A percentile compares a stretch with the other conserved stretches of the same genome.
phyloP scores from a whole-genome alignment of 345 rosid genomes.

The Turnera subulata region DNA sequence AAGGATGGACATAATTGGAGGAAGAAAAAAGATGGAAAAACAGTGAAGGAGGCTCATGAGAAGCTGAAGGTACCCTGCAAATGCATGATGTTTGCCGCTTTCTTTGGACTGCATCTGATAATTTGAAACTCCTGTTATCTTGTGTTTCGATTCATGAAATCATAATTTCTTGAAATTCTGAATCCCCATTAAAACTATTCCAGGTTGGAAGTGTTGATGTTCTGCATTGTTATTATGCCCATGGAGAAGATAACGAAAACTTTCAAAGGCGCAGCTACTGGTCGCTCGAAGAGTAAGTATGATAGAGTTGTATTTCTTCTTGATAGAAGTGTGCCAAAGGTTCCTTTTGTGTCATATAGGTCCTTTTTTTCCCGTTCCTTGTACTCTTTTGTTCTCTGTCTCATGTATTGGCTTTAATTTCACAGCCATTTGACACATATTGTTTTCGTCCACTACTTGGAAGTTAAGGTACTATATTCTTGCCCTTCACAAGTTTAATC shows the following conservation, averaged over 20 bases:
- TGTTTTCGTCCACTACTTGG: constrained; percentile 88
- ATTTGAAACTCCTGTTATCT: not conserved
- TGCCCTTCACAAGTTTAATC: not conserved
- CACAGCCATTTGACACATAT: constrained; percentile 80
- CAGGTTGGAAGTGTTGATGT: constrained; percentile 93
- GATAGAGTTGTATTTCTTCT: not conserved
- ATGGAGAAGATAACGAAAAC: constrained; percentile 79
- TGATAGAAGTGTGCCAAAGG: not conserved
- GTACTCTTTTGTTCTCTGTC: constrained; percentile 17
- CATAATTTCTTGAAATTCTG: too few species aligned
- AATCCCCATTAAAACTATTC: too few species aligned
- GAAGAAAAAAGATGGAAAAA: constrained; percentile 91
- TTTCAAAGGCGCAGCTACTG: constrained; percentile 97
- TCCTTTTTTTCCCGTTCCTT: not conserved
- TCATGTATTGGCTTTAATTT: constrained; percentile 15
- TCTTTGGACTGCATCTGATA: not conserved
- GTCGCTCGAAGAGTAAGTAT: constrained; percentile 97
- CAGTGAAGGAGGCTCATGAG: constrained; percentile 92
- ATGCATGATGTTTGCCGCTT: not conserved
- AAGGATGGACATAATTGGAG: constrained; percentile 98
- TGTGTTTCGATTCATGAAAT: too few species aligned
- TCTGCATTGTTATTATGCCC: constrained; percentile 96
- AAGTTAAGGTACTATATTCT: constrained; percentile 59
- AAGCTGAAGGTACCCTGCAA: constrained; percentile 63
- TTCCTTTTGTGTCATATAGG: not conserved